phyloP scores from a whole-genome alignment of 2,329 filamentous ascomycete genomes.

The Trichoderma atroviride region DNA sequence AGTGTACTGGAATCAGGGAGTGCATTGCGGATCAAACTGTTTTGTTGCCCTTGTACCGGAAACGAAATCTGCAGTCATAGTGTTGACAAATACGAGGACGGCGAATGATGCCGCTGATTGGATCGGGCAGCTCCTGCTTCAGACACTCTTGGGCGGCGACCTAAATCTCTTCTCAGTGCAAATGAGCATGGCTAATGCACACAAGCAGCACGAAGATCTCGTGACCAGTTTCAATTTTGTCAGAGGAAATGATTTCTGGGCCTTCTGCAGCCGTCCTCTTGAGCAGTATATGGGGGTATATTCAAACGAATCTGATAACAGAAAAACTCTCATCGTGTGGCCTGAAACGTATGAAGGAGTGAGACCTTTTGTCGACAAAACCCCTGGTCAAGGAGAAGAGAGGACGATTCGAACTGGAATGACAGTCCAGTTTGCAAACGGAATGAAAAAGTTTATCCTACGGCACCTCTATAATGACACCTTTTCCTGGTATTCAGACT shows the following conservation, averaged over 20 bases:
- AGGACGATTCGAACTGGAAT: too few relatives aligned
- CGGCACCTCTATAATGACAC: neutral
- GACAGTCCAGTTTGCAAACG: too few relatives aligned
- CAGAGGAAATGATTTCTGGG: neutral
- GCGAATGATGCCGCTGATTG: slow-evolving; percentile 28
- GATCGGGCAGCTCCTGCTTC: slow-evolving; percentile 23
- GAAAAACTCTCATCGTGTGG: neutral
- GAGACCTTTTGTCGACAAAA: too few relatives aligned
- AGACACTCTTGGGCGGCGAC: slow-evolving; percentile 11
- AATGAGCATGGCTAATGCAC: neutral
- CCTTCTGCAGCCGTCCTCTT: neutral
- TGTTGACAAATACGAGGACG: slow-evolving; percentile 25
- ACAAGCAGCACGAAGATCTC: neutral
- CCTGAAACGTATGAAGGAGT: too few relatives aligned
- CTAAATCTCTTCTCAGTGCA: neutral
- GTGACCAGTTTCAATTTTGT: neutral
- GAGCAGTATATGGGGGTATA: neutral
- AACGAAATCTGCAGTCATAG: slow-evolving; percentile 24
- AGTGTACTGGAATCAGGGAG: slow-evolving; percentile 2
- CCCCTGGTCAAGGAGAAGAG: too few relatives aligned
- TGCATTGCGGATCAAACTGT: neutral
- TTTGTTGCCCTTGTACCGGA: slow-evolving; percentile 28
- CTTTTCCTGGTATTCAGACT: neutral
- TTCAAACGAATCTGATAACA: neutral
- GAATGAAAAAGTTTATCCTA: neutral